Evolutionary conservation across 2,329 filamentous ascomycete species (phyloP), one percentile per base, ranked within the genome.

Genomic region (Scolecobasidium constrictum): DNA sequence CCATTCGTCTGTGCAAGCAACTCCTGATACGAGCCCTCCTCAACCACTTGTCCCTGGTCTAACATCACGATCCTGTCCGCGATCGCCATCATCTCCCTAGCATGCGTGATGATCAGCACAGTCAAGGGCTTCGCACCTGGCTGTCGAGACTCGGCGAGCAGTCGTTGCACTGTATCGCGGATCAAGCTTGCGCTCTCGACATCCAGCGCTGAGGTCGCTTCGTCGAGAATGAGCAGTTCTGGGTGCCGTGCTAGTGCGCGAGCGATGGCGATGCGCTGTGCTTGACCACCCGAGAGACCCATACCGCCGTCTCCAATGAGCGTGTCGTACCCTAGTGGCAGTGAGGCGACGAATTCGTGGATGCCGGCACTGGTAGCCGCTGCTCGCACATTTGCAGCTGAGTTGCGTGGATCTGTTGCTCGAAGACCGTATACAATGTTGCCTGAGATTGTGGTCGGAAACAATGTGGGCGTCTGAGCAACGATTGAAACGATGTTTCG

Each of bases 201-300:
- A 53, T 95, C 88, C 0, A 96, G 67, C 1, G 83, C 81, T 19
- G 79, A 84, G 0, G 88, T 95, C 1, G 87, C 85, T 62, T 95
- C 88, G 52, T 96, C 90, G 2, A 95, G 64, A 2, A 95, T 72
- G 13, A 95, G 63, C 2, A 95, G 66, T 33, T 73, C 70, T 0
- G 87, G 87, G 12, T 71, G 66, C 0, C 86, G 72, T 0, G 83
- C 72, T 0, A 95, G 66, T 0, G 87, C 86, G 1, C 88, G 71
- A 0, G 88, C 86, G 47, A 95, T 87, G 16, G 79, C 80, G 2
- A 95, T 60, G 1, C 86, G 72, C 57, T 95, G 88, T 1, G 81
- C 76, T 58, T 95, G 88, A 0, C 90, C 90, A 0, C 86, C 86
- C 0, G 81, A 87, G 0, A 95, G 61, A 0, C 72, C 65, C 15